phyloP scores from a whole-genome alignment of 805 yeast species.

The Scheffersomyces ergatensis region DNA sequence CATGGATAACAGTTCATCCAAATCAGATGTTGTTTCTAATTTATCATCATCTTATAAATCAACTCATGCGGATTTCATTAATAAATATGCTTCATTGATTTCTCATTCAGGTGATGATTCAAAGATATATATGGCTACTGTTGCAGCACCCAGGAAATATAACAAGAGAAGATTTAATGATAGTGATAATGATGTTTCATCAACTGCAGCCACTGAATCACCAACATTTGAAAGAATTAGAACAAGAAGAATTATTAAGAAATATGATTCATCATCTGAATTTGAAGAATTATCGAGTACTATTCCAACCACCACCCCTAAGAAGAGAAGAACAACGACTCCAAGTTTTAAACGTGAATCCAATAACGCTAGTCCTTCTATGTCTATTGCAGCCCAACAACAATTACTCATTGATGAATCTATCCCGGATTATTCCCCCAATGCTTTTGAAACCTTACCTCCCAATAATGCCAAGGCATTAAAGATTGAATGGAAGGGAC shows the following conservation, averaged over 20 bases:
- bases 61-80: slow-evolving; percentile 50
- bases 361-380: slow-evolving; percentile 27
- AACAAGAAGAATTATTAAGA: slow-evolving; percentile 56
- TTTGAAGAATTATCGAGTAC: neutral
- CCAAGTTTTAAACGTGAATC: slow-evolving; percentile 7
- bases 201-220: too few species aligned
- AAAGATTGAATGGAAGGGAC: slow-evolving; percentile 97
- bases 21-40: slow-evolving; percentile 32
- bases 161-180: slow-evolving; percentile 14
- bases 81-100: slow-evolving; percentile 43
- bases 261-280: slow-evolving; percentile 12
- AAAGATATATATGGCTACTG: slow-evolving; percentile 6
- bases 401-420: slow-evolving; percentile 63
- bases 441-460: slow-evolving; percentile 57
- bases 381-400: slow-evolving; percentile 33
- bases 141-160: slow-evolving; percentile 15
- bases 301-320: slow-evolving; percentile 16
- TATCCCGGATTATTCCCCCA: slow-evolving; percentile 83
- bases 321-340: slow-evolving; percentile 40
- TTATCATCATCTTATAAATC: slow-evolving; percentile 44
- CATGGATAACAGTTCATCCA: slow-evolving; percentile 16
- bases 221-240: slow-evolving; percentile 48
- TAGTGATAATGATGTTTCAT: slow-evolving; percentile 17
- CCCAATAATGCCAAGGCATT: slow-evolving; percentile 62
- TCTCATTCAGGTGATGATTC: neutral